Conservation (phyloP, 31 red algal species). For the Odonthalia washingtoniensis region DNA sequence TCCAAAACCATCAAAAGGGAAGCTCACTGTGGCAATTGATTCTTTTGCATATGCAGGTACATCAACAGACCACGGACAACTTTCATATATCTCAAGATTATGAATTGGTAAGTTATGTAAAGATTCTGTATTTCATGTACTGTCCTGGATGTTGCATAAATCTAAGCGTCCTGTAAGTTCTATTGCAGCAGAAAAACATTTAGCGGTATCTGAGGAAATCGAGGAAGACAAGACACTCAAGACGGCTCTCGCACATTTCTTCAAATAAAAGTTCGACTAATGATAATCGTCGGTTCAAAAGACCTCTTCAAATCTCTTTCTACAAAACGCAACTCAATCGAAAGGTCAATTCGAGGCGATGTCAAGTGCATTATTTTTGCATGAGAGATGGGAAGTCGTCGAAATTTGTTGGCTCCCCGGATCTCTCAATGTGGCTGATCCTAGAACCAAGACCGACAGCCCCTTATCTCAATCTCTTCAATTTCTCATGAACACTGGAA, state of each 20-base stretch:
- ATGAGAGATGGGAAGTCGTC: background rate
- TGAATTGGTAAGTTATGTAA: background rate
- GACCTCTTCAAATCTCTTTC: no score
- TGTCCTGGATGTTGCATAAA: background rate
- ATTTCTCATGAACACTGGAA: background rate
- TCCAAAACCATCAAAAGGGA: background rate
- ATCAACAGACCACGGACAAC: no score
- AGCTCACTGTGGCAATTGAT: background rate
- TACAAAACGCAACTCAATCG: no score
- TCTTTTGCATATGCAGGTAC: background rate
- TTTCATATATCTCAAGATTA: no score
- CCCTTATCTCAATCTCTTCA: background rate
- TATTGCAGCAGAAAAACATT: background rate
- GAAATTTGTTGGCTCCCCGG: no score
- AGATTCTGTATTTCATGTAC: background rate
- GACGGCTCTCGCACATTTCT: no score
- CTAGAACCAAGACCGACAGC: background rate
- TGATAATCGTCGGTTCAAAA: background rate
- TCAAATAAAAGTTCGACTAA: background rate
- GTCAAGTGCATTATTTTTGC: background rate
- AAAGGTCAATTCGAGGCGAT: background rate
- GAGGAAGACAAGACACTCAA: no score
- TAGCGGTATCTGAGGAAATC: background rate
- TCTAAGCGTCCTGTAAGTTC: slow-evolving; percentile 5
- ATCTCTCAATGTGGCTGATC: background rate